Evolutionary conservation across 441 rosid genomes (phyloP).

Genomic region (Raphanus hybrid): DNA sequence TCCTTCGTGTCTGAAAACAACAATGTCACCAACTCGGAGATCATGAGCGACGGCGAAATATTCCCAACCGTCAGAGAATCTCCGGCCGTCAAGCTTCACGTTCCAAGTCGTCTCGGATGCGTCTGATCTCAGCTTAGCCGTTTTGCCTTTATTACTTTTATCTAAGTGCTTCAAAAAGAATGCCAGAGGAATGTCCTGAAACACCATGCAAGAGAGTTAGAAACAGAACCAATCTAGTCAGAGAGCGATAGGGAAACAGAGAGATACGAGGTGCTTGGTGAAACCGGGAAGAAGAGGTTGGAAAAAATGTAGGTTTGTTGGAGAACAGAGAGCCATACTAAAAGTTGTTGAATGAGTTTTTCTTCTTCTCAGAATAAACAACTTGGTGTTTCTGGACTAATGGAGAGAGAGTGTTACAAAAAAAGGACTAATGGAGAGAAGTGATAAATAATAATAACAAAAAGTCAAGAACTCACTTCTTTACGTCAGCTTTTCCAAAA

Average conservation of each 20-base stretch:
- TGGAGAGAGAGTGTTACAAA: no score
- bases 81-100: constrained; percentile 24
- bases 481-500: constrained; percentile 7
- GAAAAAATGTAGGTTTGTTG: constrained; percentile 34
- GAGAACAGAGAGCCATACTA: constrained; percentile 19
- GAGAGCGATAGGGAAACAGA: constrained; percentile 3
- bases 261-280: constrained; percentile 22
- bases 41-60: constrained; percentile 24
- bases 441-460: neutral
- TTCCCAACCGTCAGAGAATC: constrained; percentile 37
- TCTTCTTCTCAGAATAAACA: neutral
- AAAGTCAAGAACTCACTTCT: neutral
- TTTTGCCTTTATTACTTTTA: neutral
- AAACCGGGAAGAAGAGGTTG: constrained; percentile 34
- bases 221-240: constrained; percentile 4
- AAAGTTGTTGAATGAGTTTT: neutral
- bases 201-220: constrained; percentile 9
- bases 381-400: neutral
- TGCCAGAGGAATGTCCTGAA: constrained; percentile 32
- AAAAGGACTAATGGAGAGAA: neutral
- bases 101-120: constrained; percentile 18
- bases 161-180: constrained; percentile 28
- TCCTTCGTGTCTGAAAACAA: constrained; percentile 35
- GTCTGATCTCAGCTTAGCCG: constrained; percentile 36
- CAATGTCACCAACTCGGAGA: constrained; percentile 33